Base-by-base conservation (phyloP, 1,284 basidiomycete species). In the Leccinum subatratum region DNA sequence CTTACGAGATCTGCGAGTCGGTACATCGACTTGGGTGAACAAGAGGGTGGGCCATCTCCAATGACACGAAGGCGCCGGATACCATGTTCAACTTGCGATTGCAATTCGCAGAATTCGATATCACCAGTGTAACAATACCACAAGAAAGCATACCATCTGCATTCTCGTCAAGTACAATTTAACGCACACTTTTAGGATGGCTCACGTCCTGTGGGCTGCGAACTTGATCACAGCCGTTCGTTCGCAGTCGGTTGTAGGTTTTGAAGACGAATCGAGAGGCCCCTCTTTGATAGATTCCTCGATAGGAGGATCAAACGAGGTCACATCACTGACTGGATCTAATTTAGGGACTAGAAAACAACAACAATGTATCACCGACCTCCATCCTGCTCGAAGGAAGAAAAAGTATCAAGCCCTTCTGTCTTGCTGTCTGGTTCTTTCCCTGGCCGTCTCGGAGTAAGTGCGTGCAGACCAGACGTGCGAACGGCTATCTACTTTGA, bases 1-100 rank as follows among this genome's bases (percentile, higher is more conserved):
- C 67, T 64, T 37, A 75, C 76, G 30, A 74, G 73, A 34, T 68
- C 68, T 16, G 77, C 74, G 1, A 77, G 64, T 59, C 72, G 72
- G 39, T 76, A 76, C 73, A 78, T 77, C 1, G 75, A 77, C 63
- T 77, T 75, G 7, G 76, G 76, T 22, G 76, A 75, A 63, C 75
- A 75, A n/a, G 63, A 25, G 14, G 72, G 72, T 34, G 67, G 69
- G 2, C 56, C 63, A 1, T 63, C 65, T 62, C 66, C 61, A n/a
- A 54, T 22, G 9, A 22, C 57, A 12, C 30, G 62, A 14, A 61
- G 20, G 42, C 14, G 64, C 6, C 22, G 63, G 63, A 37, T 14
- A 54, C 65, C 64, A 2, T 65, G 61, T 30, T 20, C 51, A 2
- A 45, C 51, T 63, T 74, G 75, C 8, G 75, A 76, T 32, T 54